Evolutionary conservation across 768 basidiomycete genomes (phyloP).

Genomic region (Phanerodontia chrysosporium): DNA sequence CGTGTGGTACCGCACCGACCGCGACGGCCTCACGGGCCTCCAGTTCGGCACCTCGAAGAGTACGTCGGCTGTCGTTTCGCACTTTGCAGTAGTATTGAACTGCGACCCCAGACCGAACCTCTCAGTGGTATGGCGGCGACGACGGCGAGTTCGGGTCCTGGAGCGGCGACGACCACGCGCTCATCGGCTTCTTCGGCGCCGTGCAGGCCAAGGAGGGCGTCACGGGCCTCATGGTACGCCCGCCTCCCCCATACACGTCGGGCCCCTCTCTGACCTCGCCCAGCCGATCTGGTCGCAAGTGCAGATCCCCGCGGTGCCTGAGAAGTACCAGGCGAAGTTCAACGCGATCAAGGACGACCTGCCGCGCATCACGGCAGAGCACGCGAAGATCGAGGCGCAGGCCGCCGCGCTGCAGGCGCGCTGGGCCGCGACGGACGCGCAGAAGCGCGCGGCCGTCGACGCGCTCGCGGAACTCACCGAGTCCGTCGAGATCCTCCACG

Average conservation of each 20-base stretch:
- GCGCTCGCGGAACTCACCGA: not conserved
- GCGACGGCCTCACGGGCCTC: not conserved
- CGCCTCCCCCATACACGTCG: not conserved
- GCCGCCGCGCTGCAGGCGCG: not conserved
- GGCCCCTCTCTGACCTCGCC: too few species aligned
- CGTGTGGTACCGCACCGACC: not conserved
- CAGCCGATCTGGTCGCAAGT: constrained; percentile 1
- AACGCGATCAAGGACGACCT: not conserved
- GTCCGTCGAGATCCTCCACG: not conserved
- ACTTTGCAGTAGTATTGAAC: not conserved
- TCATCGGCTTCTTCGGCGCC: not conserved
- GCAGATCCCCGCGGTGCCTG: not conserved
- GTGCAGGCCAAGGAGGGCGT: not conserved
- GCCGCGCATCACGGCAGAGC: not conserved
- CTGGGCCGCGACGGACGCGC: not conserved
- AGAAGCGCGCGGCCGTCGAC: not conserved
- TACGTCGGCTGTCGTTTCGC: not conserved
- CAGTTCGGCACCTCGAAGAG: constrained; percentile 2
- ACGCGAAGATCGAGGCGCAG: not conserved
- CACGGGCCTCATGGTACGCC: not conserved
- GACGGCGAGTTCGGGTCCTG: not conserved
- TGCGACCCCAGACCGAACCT: not conserved
- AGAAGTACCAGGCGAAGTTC: not conserved
- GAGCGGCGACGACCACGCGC: not conserved
- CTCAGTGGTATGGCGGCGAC: not conserved